Percentiles rank a stretch among this genome's conserved stretches.
Evolutionary conservation across 257 asterid genomes (phyloP).

Genomic region (Nicotiana attenuata): DNA sequence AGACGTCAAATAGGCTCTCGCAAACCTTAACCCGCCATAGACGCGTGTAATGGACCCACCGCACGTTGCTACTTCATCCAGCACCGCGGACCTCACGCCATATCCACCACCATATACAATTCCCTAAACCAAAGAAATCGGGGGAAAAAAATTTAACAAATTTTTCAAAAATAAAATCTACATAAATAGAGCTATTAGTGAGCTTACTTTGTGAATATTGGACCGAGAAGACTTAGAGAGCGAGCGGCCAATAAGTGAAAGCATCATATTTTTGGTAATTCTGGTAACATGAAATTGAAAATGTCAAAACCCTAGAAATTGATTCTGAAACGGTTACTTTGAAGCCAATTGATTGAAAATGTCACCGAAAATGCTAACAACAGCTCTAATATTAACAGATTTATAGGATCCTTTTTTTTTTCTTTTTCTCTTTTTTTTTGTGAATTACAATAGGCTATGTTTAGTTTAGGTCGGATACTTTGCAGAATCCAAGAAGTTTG

Average conservation of each 20-base stretch:
- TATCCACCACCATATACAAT: constrained; percentile 19
- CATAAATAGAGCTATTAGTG: neutral
- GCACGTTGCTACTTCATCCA: constrained; percentile 22
- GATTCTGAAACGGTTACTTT: neutral
- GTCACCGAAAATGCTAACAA: neutral
- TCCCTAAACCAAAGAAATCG: neutral
- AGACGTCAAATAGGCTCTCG: constrained; percentile 48
- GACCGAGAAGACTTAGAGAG: constrained; percentile 37
- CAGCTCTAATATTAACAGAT: neutral
- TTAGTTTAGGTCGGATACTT: neutral
- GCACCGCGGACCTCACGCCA: constrained; percentile 31
- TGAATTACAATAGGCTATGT: neutral
- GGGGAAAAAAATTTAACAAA: neutral
- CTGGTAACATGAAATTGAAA: constrained; percentile 25
- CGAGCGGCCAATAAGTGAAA: constrained; percentile 51
- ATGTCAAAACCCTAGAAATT: constrained; percentile 12
- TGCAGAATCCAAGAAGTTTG: neutral
- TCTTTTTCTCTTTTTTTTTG: no score
- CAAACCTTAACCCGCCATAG: constrained; percentile 36
- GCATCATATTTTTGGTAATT: constrained; percentile 31
- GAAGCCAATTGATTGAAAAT: neutral
- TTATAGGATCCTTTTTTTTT: no score
- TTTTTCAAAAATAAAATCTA: neutral
- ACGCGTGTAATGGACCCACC: constrained; percentile 23
- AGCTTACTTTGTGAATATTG: constrained; percentile 32